Evolutionary conservation across 148 eudicot species (phyloP), one percentile per base, ranked within the genome.

Genomic region (Rhododendron vialii): DNA sequence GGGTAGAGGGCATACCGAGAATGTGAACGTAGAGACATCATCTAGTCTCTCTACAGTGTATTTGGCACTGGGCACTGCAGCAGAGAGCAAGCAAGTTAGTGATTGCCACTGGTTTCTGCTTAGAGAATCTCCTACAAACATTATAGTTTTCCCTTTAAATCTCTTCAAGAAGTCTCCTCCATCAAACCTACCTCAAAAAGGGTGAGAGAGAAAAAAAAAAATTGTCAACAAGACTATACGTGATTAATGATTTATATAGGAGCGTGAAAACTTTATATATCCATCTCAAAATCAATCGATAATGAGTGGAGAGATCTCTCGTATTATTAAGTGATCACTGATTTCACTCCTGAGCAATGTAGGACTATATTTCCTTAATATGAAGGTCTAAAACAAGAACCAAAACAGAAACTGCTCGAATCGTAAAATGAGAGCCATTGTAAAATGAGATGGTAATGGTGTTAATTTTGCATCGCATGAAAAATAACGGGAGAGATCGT

Each of bases 101-200:
- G 85, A 83, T 51, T 65, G 78, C 85, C 85, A 83, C 41, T 83
- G 85, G 78, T 83, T 47, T 26, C 38, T 28, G 73, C 55, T 69
- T 51, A 83, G 48, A 0, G 85, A 83, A 47, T 83, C 85, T 22
- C 85, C 85, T 1, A 83, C 85, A 28, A 83, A 83, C 85, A 83
- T 83, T 9, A 83, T 83, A 57, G 77, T 83, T 35, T 67, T 83
- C 14, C 78, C 85, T 83, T 18, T 38, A 38, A 36, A 83, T 83
- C 59, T 83, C 57, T 18, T 1, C 85, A 83, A 28, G 41, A 83
- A 83, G 22, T 17, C 57, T 45, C 8, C 1, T 1, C 84, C 84
- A 59, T 82, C 50, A 38, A 82, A 82, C 45, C 84, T 82, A 33
- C 11, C 36, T 20, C 36, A 13, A 30, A 28, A n/a, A 12, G 13